Conservation (phyloP, 352 stramenopile species). For the Pythium dissimile region DNA sequence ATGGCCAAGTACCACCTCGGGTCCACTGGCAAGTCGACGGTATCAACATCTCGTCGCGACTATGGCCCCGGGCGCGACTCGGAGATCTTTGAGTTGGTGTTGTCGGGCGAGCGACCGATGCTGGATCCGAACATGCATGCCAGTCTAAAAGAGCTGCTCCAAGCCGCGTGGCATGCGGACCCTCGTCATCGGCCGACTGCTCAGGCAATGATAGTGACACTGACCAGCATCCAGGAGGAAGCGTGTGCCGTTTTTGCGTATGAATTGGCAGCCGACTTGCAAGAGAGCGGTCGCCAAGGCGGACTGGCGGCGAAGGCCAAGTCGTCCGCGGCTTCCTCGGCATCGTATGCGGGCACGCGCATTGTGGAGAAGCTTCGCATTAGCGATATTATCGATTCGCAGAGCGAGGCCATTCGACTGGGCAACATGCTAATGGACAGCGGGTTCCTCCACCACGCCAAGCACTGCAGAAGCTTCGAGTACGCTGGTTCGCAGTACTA, state of each 20-base stretch:
- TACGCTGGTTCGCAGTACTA: conserved; percentile 16
- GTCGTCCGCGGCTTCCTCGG: no score
- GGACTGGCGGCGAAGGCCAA: not conserved
- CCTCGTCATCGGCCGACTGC: conserved; percentile 44
- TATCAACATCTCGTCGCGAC: not conserved
- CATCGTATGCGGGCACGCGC: conserved; percentile 19
- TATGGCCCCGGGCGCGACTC: conserved; percentile 23
- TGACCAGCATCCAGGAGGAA: conserved; percentile 70
- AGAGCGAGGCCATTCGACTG: conserved; percentile 28
- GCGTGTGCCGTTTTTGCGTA: conserved; percentile 37
- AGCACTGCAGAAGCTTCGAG: conserved; percentile 23
- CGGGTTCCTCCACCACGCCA: conserved; percentile 33
- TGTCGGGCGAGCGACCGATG: conserved; percentile 34
- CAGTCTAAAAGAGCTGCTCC: conserved; percentile 56
- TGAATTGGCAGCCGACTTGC: conserved; percentile 42
- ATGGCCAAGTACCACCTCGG: conserved; percentile 37
- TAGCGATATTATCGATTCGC: not conserved
- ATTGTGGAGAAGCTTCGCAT: conserved; percentile 14
- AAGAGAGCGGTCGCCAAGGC: conserved; percentile 29
- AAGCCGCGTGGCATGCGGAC: conserved; percentile 49
- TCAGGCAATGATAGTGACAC: conserved; percentile 34
- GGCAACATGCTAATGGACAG: conserved; percentile 39
- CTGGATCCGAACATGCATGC: conserved; percentile 36
- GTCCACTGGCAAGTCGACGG: not conserved
- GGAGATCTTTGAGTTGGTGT: conserved; percentile 35